Base-by-base conservation (phyloP, 257 asterid species). In the Penstemon newberryi region DNA sequence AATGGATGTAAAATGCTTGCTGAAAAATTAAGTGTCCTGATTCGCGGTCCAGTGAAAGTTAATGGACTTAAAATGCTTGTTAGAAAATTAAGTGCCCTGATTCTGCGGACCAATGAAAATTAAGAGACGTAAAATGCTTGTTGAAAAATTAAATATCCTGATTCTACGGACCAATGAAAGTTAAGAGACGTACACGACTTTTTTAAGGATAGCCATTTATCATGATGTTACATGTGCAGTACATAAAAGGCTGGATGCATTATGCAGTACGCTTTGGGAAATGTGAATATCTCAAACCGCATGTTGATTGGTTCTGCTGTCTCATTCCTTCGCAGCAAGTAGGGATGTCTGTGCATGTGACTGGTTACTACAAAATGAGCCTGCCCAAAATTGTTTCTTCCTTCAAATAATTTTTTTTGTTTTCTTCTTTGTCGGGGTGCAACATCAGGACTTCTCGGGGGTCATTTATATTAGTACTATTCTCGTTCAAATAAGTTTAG, bases 251-350 rank as follows among this genome's bases (percentile, higher is more conserved):
- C 9, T 47, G 53, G 9, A 47, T 47, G 2, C 12, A 45, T 45
- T 9, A 9, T 47, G 53, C 12, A 11, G 9, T 47, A 47, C 12
- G 54, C 25, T 38, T 63, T 63, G 69, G 75, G 62, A 43, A 71
- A 67, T 60, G 74, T 56, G 62, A 51, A 58, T 52, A 49, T 70
- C 71, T 67, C 8, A 73, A 55, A 65, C 44, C 51, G 54, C 58
- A 40, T 71, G 50, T 60, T 73, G 73, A 64, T 60, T 70, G 70
- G 65, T 70, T 68, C 15, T 76, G 79, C 42, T 82, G 78, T 82
- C 82, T 74, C 64, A 47, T 56, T 65, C 47, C 60, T 65, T 63
- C 69, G 71, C 67, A 71, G 77, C 78, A 68, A 66, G 78, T 61
- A 61, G 73, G 83, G 79, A 69, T 75, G 74, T 45, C 19, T 58